phyloP scores from a whole-genome alignment of 139 green algal genomes.

The Tetraselmis striata region DNA sequence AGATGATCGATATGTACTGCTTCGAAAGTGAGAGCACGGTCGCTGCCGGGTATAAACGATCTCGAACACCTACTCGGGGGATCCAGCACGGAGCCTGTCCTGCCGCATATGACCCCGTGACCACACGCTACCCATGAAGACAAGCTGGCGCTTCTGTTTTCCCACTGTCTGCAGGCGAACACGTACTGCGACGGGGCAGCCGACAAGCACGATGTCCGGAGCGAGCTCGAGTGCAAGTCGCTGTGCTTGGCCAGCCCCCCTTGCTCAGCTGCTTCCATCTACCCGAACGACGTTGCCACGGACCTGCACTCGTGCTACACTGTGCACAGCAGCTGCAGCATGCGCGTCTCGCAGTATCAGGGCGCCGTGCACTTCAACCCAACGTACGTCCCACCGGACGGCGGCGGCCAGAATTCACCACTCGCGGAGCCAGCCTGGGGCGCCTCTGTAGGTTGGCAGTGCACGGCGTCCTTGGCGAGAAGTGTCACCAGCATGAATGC shows the following conservation, averaged over 20 bases:
- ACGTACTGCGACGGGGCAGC: background rate
- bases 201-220: background rate
- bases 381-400: background rate
- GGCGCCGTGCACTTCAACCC: background rate
- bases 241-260: background rate
- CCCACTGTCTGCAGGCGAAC: background rate
- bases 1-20: too few species aligned
- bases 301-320: background rate
- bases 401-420: background rate
- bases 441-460: background rate
- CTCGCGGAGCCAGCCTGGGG: background rate
- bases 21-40: too few species aligned
- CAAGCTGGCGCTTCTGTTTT: too few species aligned
- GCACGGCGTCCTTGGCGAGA: background rate
- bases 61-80: too few species aligned
- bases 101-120: too few species aligned
- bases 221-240: background rate
- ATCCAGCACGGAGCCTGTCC: too few species aligned
- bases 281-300: background rate
- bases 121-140: too few species aligned
- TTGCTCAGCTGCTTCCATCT: background rate
- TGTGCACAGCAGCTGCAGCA: background rate
- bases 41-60: too few species aligned
- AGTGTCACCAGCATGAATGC: background rate
- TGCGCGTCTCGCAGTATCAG: background rate